Percentiles rank a stretch among this genome's conserved stretches.
Conservation (phyloP, 2,329 filamentous ascomycete genomes). For the Penicillium sp. region DNA sequence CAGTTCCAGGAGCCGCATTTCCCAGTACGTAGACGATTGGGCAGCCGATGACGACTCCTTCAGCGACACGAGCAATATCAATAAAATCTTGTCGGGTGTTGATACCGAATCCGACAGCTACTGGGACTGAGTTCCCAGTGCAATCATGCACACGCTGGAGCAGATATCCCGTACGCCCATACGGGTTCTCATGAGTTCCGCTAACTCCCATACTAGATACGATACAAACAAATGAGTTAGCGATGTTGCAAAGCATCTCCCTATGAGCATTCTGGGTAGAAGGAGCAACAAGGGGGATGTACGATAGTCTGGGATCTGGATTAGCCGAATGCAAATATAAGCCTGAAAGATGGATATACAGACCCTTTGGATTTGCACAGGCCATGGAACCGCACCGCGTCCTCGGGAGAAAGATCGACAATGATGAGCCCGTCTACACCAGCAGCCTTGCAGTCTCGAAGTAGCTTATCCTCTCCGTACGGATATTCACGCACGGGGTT, state of each 20-base stretch:
- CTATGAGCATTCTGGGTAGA: slow-evolving; percentile 85
- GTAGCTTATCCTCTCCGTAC: slow-evolving; percentile 85
- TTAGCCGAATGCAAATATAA: not conserved
- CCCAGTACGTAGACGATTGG: slow-evolving; percentile 80
- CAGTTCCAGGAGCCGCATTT: slow-evolving; percentile 62
- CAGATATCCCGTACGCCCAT: slow-evolving; percentile 72
- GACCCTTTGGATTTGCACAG: slow-evolving; percentile 73
- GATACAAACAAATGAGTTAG: slow-evolving; percentile 96
- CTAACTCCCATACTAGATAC: slow-evolving; percentile 94
- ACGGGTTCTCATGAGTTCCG: slow-evolving; percentile 78
- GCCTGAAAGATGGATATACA: slow-evolving; percentile 27
- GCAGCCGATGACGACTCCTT: slow-evolving; percentile 92
- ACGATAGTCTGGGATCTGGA: slow-evolving; percentile 65
- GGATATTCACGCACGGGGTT: slow-evolving; percentile 72
- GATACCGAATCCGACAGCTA: slow-evolving; percentile 90
- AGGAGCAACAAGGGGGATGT: slow-evolving; percentile 88
- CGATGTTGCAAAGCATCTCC: slow-evolving; percentile 88
- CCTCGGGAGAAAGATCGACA: slow-evolving; percentile 15
- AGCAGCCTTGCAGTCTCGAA: slow-evolving; percentile 70
- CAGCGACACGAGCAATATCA: slow-evolving; percentile 74
- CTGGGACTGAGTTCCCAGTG: slow-evolving; percentile 73
- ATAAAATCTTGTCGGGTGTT: slow-evolving; percentile 89
- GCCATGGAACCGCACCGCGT: slow-evolving; percentile 68
- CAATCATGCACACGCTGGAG: slow-evolving; percentile 81
- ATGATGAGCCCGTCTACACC: slow-evolving; percentile 22